Evolutionary conservation across 2,329 filamentous ascomycete species (phyloP), one percentile per base, ranked within the genome.

Genomic region (Beauveria rudraprayagi): DNA sequence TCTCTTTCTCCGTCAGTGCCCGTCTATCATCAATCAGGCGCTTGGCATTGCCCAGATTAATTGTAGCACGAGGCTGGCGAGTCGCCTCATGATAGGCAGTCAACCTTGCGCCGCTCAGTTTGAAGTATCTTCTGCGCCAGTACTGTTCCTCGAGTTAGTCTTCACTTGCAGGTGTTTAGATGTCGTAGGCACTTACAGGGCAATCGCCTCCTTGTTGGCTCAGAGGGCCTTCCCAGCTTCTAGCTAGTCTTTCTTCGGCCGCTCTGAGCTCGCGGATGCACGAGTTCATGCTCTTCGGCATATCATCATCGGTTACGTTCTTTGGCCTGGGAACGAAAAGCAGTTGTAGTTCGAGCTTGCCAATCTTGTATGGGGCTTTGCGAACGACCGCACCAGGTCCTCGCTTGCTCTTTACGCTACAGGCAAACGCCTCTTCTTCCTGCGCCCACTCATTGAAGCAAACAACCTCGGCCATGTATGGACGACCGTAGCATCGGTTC

Each of bases 391-490:
- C 80, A 26, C 82, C 83, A 65, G 83, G 86, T 47, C 86, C 84
- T 65, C 90, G 90, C 84, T 97, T 97, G 80, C 91, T 97, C 82
- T 96, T 96, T 64, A 96, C 89, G 73, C 91, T 97, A 69, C 87
- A 95, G 5, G 88, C 85, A 63, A 88, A 88, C 26, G 80, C 81
- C 10, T 84, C 85, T 67, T 94, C 90, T 71, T 99, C 94, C 3
- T 90, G 87, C 0, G 94, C 94, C 94, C 94, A 99, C 77, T 99
- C 94, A 70, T 99, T 99, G 83, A 97, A 99, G 75, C 92, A 95
- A 19, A 91, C 90, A 61, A 97, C 86, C 67, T 97, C 92, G 17
- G 92, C 91, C 64, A 87, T 87, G 69, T 93, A 88, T 9, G 91
- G 92, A 19, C 94, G 87, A 41, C 94, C 94, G 69, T 90, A 99